These are phyloP conservation scores for Phytophthora palmivora DNA, from an alignment of 352 stramenopile species.

Conservation along the genomic window DNA sequence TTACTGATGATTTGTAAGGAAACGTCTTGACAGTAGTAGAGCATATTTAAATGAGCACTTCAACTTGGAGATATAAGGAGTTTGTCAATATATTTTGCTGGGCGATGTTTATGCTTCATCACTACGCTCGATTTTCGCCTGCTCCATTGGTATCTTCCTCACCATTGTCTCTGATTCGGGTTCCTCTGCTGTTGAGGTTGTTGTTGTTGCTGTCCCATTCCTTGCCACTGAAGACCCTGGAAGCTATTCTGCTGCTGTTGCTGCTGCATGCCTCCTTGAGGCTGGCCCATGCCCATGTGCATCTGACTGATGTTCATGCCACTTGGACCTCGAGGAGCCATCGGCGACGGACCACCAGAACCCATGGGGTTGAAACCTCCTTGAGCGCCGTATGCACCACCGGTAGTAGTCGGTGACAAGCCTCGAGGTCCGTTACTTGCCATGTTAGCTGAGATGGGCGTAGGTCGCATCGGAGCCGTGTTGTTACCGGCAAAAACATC, in stretches of 20 bases:
- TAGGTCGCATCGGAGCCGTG: slow-evolving; percentile 40
- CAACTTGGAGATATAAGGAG: background rate
- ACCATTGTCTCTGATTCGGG: slow-evolving; percentile 63
- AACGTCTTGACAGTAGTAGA: slow-evolving; percentile 13
- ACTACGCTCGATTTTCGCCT: slow-evolving; percentile 11
- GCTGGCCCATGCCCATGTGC: slow-evolving; percentile 75
- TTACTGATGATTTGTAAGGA: background rate
- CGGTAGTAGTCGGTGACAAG: slow-evolving; percentile 36
- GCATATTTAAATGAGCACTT: slow-evolving; percentile 1
- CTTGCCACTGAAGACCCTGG: slow-evolving; percentile 84
- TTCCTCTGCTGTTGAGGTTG: slow-evolving; percentile 66
- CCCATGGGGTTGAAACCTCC: slow-evolving; percentile 54
- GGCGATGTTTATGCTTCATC: background rate
- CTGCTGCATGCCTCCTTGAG: slow-evolving; percentile 51
- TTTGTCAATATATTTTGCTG: slow-evolving; percentile 23
- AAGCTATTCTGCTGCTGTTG: slow-evolving; percentile 77
- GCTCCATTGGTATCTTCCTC: slow-evolving; percentile 24
- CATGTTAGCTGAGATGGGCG: slow-evolving; percentile 41
- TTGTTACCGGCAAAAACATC: slow-evolving; percentile 68
- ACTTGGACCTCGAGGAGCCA: slow-evolving; percentile 55
- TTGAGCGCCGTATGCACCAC: slow-evolving; percentile 32
- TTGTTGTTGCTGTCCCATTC: slow-evolving; percentile 76
- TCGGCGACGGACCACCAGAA: slow-evolving; percentile 44
- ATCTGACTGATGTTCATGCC: slow-evolving; percentile 88
- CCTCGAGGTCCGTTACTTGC: slow-evolving; percentile 39